phyloP scores from a whole-genome alignment of 805 yeast species.

The Candida xyloterini region DNA sequence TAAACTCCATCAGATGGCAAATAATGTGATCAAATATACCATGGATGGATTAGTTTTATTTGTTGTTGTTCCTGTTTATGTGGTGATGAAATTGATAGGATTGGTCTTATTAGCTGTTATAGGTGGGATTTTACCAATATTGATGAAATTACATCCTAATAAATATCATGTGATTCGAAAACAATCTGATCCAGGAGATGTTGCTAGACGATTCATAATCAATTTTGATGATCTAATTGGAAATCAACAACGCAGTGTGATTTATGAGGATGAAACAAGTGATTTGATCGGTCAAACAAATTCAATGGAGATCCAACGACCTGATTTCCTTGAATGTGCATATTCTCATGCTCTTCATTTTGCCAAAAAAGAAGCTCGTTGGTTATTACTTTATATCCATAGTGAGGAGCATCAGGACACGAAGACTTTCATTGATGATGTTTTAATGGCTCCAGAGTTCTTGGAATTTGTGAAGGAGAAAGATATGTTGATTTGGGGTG shows the following conservation, averaged over 20 bases:
- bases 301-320: constrained; percentile 26
- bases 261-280: constrained; percentile 3
- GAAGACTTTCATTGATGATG: constrained; percentile 46
- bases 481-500: constrained; percentile 79
- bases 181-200: constrained; percentile 31
- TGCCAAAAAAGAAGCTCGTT: constrained; percentile 68
- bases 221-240: constrained; percentile 34
- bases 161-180: constrained; percentile 22
- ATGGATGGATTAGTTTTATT: constrained; percentile 19
- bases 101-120: constrained; percentile 18
- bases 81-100: constrained; percentile 21
- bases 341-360: constrained; percentile 74
- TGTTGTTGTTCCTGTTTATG: constrained; percentile 27
- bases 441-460: constrained; percentile 52
- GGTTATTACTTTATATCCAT: constrained; percentile 70
- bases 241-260: constrained; percentile 10
- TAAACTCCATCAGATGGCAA: constrained; percentile 21
- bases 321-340: constrained; percentile 63
- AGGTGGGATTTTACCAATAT: constrained; percentile 23
- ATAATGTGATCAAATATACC: constrained; percentile 9
- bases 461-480: constrained; percentile 45
- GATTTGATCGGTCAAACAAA: constrained; percentile 14
- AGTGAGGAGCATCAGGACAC: constrained; percentile 69
- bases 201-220: constrained; percentile 32
- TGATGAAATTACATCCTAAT: constrained; percentile 21